Evolutionary conservation across 306 rosid genomes (phyloP).

Genomic region (Mimosa bimucronata): DNA sequence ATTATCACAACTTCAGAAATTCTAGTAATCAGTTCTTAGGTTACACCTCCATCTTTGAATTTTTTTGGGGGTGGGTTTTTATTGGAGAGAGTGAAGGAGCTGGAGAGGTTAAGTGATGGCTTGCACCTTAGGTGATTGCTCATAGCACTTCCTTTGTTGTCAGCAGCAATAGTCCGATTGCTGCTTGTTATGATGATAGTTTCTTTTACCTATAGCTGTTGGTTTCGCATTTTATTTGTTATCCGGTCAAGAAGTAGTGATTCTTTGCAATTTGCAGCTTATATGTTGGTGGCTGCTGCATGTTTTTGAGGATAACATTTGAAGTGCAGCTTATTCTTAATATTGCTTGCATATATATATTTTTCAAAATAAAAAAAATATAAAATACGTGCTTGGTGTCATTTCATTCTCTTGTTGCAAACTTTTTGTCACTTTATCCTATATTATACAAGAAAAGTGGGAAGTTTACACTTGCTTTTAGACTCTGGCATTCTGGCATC

Average conservation of each 20-base stretch:
- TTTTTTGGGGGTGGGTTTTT: neutral
- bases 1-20: neutral
- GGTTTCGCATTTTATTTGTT: neutral
- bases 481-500: neutral
- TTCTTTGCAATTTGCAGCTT: neutral
- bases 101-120: neutral
- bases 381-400: neutral
- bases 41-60: neutral
- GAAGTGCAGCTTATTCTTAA: neutral
- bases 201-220: neutral
- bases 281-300: neutral
- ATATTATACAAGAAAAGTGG: neutral
- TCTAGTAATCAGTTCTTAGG: neutral
- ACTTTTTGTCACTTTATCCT: neutral
- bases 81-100: neutral
- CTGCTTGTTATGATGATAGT: neutral
- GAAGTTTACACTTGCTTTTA: neutral
- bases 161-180: neutral
- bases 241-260: neutral
- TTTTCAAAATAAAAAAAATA: neutral
- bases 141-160: neutral
- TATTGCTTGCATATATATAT: neutral
- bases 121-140: constrained; percentile 3
- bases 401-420: neutral
- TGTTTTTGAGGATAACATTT: neutral